Evolutionary conservation across 2,329 filamentous ascomycete species (phyloP).

Genomic region (Claviceps spartinae): DNA sequence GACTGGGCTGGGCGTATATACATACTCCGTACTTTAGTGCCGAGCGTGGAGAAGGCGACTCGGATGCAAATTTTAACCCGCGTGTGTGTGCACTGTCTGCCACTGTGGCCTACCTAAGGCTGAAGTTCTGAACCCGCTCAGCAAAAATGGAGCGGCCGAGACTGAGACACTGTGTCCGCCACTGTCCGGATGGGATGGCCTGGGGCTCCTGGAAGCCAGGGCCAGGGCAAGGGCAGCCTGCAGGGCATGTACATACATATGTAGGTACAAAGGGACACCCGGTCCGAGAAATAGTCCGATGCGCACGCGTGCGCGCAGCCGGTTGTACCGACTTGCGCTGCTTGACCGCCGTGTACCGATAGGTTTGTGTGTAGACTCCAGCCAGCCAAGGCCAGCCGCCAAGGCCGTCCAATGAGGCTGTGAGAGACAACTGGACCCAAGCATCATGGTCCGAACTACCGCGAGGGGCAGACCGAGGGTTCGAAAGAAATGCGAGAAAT

Average conservation of each 20-base stretch:
- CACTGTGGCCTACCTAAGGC: background rate
- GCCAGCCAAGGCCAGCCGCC: background rate
- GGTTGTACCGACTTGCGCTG: background rate
- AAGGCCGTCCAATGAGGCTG: background rate
- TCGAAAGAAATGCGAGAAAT: background rate
- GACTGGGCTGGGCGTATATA: background rate
- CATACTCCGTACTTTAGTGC: background rate
- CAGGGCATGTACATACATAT: too few relatives aligned
- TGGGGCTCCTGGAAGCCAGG: background rate
- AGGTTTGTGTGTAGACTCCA: too few relatives aligned
- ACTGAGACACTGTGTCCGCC: conserved; percentile 1
- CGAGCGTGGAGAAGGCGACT: background rate
- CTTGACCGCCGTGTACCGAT: background rate
- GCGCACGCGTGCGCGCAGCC: background rate
- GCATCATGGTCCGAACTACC: background rate
- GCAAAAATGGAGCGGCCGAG: background rate
- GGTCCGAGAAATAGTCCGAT: background rate
- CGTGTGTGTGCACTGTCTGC: background rate
- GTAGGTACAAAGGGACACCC: background rate
- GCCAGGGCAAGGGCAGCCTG: background rate
- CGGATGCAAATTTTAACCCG: background rate
- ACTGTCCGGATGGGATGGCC: background rate
- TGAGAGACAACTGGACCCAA: background rate
- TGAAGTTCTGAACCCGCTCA: background rate
- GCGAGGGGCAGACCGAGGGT: background rate